Evolutionary conservation across 2,329 filamentous ascomycete species (phyloP), one percentile per base, ranked within the genome.

Genomic region (Bipolaris victoriae): DNA sequence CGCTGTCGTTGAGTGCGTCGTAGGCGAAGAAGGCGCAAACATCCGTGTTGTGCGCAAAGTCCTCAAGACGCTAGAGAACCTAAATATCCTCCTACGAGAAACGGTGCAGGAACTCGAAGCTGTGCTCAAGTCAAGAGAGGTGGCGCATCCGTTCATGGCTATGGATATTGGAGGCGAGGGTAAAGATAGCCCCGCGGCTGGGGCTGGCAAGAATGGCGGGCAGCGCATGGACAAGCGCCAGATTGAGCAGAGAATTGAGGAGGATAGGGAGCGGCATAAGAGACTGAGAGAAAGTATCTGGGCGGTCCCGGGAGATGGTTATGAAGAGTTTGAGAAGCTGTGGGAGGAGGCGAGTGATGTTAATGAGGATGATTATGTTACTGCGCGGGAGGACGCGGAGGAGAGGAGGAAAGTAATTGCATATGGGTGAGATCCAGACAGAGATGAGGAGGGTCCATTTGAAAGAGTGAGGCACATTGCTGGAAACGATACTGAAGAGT

Each of bases 221-320:
- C 76, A 81, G 43, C 80, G 83, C 49, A 75, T 95, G 49, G 91
- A 97, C 70, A 95, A 94, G 78, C 85, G 90, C 54, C 91, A 97
- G 78, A 90, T 97, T 51, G 93, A 98, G 78, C 93, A 98, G 80
- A 84, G 95, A 39, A 97, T 99, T 62, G 96, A 99, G 68, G 96
- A 99, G 78, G 95, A 99, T 76, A 83, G 95, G 3, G 95, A 99
- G 76, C 83, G 95, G 41, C 96, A 99, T 77, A 99, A 99, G 82
- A 82, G 94, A 41, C 81, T 94, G 69, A 82, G 95, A 20, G 95
- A 99, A 79, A 92, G 88, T 68, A 96, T 97, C 61, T 99, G 96
- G 95, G 91, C 92, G 0, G 88, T 97, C 2, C 86, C 86, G 29
- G 83, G 84, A 7, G 84, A 86, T 31, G 80, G 83, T 7, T 72